Conservation (phyloP, 1,139 yeast genomes). For the Protomyces pachydermus region DNA sequence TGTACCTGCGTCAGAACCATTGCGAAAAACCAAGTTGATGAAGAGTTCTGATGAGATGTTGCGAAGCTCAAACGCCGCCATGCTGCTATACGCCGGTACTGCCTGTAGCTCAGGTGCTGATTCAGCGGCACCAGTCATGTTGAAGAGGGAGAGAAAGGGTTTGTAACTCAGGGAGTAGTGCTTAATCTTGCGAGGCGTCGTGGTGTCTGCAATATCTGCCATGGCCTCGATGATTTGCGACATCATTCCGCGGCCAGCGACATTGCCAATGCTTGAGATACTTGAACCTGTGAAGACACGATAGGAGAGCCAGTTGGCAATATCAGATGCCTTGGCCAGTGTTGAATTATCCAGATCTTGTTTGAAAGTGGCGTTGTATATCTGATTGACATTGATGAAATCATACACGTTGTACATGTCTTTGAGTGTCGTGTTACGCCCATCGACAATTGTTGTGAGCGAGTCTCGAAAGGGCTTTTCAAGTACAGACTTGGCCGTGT, state of each 20-base stretch:
- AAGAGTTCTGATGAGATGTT: constrained; percentile 3
- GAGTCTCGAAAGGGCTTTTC: background rate
- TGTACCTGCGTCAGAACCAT: constrained; percentile 9
- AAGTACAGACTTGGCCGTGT: constrained; percentile 1
- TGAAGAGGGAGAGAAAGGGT: constrained; percentile 23
- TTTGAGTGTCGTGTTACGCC: constrained; percentile 16
- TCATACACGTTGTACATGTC: constrained; percentile 24
- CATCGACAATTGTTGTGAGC: constrained; percentile 2
- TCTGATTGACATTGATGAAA: constrained; percentile 23
- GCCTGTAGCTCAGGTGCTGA: constrained; percentile 2
- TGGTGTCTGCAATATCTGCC: constrained; percentile 13
- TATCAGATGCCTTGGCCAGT: constrained; percentile 8
- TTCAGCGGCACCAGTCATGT: constrained; percentile 24
- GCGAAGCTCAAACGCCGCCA: constrained; percentile 19
- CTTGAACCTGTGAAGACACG: constrained; percentile 21
- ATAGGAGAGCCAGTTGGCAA: constrained; percentile 23
- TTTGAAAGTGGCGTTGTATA: constrained; percentile 20
- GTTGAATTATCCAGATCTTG: background rate
- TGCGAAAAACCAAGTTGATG: constrained; percentile 21
- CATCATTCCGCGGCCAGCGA: constrained; percentile 25
- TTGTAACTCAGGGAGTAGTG: constrained; percentile 24
- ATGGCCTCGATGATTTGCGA: constrained; percentile 13
- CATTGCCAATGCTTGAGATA: constrained; percentile 7
- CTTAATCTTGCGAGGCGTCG: constrained; percentile 15
- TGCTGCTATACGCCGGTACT: constrained; percentile 14